Evolutionary conservation across 345 rosid species (phyloP).

Genomic region (Firmiana major): DNA sequence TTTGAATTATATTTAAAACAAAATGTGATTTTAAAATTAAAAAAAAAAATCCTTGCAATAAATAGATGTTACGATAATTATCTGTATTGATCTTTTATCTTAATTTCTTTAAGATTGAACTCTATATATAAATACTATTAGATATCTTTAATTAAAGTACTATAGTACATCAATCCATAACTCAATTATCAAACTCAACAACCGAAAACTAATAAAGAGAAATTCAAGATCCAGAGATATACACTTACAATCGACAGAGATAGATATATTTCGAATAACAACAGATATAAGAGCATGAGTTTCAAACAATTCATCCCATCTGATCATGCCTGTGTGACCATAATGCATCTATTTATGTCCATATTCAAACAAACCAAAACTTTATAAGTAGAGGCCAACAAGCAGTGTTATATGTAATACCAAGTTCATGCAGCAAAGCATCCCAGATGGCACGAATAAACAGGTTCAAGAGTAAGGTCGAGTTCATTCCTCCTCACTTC

Average conservation of each 20-base stretch:
- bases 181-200: background rate
- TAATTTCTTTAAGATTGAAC: too few species aligned
- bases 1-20: too few species aligned
- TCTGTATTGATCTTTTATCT: too few species aligned
- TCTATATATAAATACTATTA: too few species aligned
- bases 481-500: conserved; percentile 65
- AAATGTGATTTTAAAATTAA: too few species aligned
- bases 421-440: conserved; percentile 46
- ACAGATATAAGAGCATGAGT: conserved; percentile 4
- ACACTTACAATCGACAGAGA: background rate
- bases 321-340: background rate
- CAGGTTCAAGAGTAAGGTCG: conserved; percentile 60
- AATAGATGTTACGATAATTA: too few species aligned
- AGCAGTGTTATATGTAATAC: background rate
- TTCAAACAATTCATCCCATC: background rate
- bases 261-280: background rate
- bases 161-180: too few species aligned
- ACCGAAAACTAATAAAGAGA: background rate
- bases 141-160: too few species aligned
- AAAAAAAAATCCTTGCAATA: too few species aligned
- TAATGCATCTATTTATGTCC: background rate
- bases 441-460: conserved; percentile 53
- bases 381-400: background rate
- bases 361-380: conserved; percentile 2
- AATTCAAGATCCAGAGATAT: background rate